A percentile compares a stretch with the other conserved stretches of the same genome.
Conservation (phyloP, 164 flowering plant species). For the Taxillus chinensis region DNA sequence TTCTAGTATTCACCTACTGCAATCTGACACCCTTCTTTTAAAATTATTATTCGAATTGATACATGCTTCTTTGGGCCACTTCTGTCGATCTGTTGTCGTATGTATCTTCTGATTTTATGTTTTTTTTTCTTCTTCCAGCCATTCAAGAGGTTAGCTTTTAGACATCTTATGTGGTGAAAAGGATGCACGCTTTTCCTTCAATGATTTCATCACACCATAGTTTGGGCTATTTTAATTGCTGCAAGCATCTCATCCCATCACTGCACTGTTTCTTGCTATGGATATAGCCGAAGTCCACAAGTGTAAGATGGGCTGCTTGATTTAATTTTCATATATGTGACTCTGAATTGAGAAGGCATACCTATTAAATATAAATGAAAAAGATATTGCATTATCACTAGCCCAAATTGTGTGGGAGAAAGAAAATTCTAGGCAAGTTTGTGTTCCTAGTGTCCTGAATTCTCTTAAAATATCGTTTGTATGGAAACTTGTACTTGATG, state of each 20-base stretch:
- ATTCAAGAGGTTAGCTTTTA: background rate
- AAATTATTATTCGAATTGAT: background rate
- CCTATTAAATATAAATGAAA: too few species aligned
- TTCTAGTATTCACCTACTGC: background rate
- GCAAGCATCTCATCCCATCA: background rate
- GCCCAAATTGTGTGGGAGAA: too few species aligned
- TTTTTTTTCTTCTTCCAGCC: background rate
- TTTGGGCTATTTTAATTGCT: background rate
- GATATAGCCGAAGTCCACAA: too few species aligned
- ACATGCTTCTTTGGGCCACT: background rate
- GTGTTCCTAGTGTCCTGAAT: background rate
- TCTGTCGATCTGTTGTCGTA: background rate
- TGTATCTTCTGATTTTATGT: conserved; percentile 1
- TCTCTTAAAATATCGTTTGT: background rate
- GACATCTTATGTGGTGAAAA: background rate
- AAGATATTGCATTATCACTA: background rate
- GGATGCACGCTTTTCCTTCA: background rate
- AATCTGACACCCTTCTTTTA: background rate
- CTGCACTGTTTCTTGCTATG: too few species aligned
- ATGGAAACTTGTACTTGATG: background rate
- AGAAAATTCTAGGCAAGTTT: background rate
- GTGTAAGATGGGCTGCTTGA: too few species aligned
- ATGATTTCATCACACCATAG: background rate
- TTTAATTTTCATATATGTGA: too few species aligned
- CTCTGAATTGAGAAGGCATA: too few species aligned